These are phyloP conservation scores for Botrytis fragariae DNA, from an alignment of 2,329 filamentous ascomycete genomes.

Conservation along the genomic window DNA sequence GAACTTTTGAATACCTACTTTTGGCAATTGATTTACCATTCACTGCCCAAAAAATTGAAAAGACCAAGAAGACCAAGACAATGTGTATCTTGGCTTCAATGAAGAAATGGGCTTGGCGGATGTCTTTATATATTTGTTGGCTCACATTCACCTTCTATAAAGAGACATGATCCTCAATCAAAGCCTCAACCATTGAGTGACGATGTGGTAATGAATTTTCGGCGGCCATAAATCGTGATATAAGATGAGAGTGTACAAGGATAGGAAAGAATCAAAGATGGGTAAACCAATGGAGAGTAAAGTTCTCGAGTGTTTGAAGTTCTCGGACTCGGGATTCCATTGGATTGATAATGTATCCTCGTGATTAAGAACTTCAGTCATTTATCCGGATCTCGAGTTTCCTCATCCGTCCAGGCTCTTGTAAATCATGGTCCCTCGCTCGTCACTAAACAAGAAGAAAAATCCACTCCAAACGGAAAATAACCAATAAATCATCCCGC, in stretches of 20 bases:
- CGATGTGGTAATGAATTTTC: not conserved
- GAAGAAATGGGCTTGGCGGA: conserved; percentile 1
- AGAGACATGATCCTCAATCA: not conserved
- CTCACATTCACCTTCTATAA: conserved; percentile 3
- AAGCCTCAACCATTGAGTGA: not conserved
- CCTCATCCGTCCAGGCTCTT: not conserved
- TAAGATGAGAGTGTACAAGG: too few relatives aligned
- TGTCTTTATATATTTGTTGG: conserved; percentile 3
- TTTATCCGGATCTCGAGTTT: not conserved
- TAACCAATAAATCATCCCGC: not conserved
- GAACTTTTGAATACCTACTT: not conserved
- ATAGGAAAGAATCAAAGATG: not conserved
- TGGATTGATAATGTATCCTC: not conserved
- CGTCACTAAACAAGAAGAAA: not conserved
- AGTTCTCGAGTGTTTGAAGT: not conserved
- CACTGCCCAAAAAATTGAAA: not conserved
- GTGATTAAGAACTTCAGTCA: not conserved
- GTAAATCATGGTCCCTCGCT: not conserved
- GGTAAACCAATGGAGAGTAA: not conserved
- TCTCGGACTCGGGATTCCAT: not conserved
- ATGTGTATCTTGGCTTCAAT: not conserved
- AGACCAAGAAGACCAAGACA: conserved; percentile 9
- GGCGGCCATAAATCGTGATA: not conserved
- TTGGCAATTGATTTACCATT: not conserved
- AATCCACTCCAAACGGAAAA: not conserved